A percentile compares a stretch with the other conserved stretches of the same genome.
These are phyloP conservation scores for Cladosporium sp. DNA, from an alignment of 2,329 filamentous ascomycete genomes.

Conservation along the genomic window DNA sequence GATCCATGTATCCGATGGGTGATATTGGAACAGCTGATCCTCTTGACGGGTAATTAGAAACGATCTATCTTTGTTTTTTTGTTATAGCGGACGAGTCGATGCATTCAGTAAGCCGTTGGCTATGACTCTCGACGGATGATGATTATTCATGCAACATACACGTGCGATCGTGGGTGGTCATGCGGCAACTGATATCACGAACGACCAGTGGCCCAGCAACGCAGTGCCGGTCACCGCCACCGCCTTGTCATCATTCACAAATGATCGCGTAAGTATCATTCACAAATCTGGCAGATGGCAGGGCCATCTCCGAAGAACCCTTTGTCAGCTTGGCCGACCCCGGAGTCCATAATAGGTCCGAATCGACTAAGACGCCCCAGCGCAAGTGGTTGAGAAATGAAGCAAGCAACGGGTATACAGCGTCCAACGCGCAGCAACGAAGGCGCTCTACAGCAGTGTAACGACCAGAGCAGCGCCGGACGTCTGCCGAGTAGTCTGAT, in stretches of 20 bases:
- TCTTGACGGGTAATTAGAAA: neutral
- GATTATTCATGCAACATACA: neutral
- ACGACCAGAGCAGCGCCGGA: neutral
- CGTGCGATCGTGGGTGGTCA: neutral
- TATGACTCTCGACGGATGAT: neutral
- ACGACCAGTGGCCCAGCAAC: neutral
- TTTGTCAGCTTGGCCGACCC: constrained; percentile 22
- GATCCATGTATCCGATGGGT: neutral
- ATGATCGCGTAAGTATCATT: constrained; percentile 11
- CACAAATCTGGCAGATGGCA: constrained; percentile 5
- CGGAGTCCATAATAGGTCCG: constrained; percentile 24
- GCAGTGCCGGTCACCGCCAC: neutral
- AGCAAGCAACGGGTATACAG: constrained; percentile 1
- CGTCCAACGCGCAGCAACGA: constrained; percentile 3
- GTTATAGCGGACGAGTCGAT: neutral
- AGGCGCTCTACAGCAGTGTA: constrained; percentile 6
- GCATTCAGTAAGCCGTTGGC: neutral
- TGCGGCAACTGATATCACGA: neutral
- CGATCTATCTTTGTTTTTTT: neutral
- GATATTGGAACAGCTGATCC: neutral
- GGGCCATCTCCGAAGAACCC: constrained; percentile 1
- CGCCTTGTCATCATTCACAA: constrained; percentile 4
- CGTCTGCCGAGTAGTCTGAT: constrained; percentile 18
- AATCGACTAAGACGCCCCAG: constrained; percentile 16
- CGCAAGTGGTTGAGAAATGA: constrained; percentile 14